A percentile compares a stretch with the other conserved stretches of the same genome.
phyloP scores from a whole-genome alignment of 2,329 filamentous ascomycete genomes.

The Sporothrix sp. region DNA sequence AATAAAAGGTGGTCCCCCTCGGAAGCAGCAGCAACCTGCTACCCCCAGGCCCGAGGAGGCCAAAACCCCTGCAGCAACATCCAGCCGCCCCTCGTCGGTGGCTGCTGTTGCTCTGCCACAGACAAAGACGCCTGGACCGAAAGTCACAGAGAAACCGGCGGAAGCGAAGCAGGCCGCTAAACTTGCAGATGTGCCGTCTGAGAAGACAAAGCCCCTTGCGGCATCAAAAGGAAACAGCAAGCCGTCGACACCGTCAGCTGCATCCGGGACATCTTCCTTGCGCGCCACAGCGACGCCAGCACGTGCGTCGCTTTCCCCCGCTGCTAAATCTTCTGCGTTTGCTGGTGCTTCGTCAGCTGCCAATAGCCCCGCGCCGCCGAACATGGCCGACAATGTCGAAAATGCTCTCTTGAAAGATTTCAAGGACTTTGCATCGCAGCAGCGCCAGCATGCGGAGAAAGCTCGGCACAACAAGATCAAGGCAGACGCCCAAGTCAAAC shows the following conservation, averaged over 20 bases:
- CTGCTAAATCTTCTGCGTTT: constrained; percentile 24
- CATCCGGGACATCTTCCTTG: constrained; percentile 11
- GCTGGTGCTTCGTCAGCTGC: constrained; percentile 3
- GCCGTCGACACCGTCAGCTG: neutral
- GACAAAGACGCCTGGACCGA: constrained; percentile 26
- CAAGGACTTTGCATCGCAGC: constrained; percentile 51
- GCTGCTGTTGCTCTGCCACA: constrained; percentile 17
- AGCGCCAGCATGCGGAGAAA: constrained; percentile 47
- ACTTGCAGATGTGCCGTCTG: neutral
- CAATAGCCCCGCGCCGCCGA: constrained; percentile 32
- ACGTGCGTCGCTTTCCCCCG: constrained; percentile 32
- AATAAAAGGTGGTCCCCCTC: constrained; percentile 38
- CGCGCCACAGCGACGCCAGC: constrained; percentile 29
- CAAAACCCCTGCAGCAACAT: constrained; percentile 20
- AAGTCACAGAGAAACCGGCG: constrained; percentile 24
- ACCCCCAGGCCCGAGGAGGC: constrained; percentile 29
- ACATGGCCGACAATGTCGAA: constrained; percentile 52
- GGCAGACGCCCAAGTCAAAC: constrained; percentile 78
- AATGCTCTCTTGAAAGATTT: constrained; percentile 53
- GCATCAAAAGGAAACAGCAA: constrained; percentile 1
- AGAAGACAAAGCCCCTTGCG: neutral
- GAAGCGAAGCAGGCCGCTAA: constrained; percentile 6
- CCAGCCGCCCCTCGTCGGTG: constrained; percentile 22
- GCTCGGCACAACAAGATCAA: constrained; percentile 48
- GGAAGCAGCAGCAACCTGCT: constrained; percentile 26